Evolutionary conservation across 345 rosid genomes (phyloP), one percentile per base, ranked within the genome.

Genomic region (Rhizophora mangle): DNA sequence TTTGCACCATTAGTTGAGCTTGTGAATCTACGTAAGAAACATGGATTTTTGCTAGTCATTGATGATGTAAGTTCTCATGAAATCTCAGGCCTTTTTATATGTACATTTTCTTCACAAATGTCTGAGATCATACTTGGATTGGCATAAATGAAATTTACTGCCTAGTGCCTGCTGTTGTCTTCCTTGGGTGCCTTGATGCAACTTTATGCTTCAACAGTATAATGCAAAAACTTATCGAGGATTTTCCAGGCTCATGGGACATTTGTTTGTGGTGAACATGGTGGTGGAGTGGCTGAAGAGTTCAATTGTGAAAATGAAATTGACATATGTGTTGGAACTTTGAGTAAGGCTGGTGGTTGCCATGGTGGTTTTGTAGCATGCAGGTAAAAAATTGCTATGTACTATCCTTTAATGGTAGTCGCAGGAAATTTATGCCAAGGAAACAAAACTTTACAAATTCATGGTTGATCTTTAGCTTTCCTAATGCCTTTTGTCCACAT

Each of bases 311-410:
- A 91, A 77, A 68, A 69, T 27, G 91, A 89, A 68, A 83, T 94
- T 71, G 99, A 94, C 79, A 67, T 91, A 79, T 89, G 93, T 60
- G 76, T 94, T 37, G 99, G 97, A 75, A 91, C 99, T 66, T 77
- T 95, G 76, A 95, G 99, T 76, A 95, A 95, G 71, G 99, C 99
- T 47, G 99, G 92, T 49, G 99, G 97, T 76, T 89, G 97, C 88
- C 96, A 87, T 70, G 99, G 99, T 32, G 99, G 99, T 74, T 95
- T 92, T 79, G 81, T 95, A 18, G 89, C 96, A 29, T 95, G 99
- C 96, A 91, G 97, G 97, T 93, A 80, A 62, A 46, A 3, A 55
- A 3, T 60, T 63, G 43, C 31, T 20, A 15, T 64, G 43, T 47
- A 30, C 59, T 72, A 39, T 56, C 57, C 9, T 3, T 53, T 54